Evolutionary conservation across 345 rosid species (phyloP).

Genomic region (Dipteronia dyeriana): DNA sequence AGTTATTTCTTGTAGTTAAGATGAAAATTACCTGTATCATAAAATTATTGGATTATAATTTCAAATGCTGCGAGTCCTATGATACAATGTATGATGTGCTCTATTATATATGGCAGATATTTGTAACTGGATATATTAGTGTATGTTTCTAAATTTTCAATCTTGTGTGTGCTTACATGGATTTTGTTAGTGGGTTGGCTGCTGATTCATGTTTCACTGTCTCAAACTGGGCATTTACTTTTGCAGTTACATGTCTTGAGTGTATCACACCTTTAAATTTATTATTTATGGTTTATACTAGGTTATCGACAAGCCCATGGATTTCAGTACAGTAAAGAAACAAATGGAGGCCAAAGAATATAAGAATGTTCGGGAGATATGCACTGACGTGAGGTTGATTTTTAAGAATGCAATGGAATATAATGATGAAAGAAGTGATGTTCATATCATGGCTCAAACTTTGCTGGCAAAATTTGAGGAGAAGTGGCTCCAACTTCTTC

Average conservation of each 20-base stretch:
- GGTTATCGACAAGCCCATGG: constrained; percentile 97
- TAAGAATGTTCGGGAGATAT: constrained; percentile 74
- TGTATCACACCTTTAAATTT: constrained; percentile 12
- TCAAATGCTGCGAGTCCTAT: neutral
- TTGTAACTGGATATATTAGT: neutral
- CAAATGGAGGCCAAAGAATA: constrained; percentile 91
- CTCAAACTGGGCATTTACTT: neutral
- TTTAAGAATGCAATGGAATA: constrained; percentile 97
- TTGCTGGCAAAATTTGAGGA: constrained; percentile 83
- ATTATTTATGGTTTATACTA: constrained; percentile 23
- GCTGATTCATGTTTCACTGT: constrained; percentile 1
- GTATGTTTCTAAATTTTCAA: constrained; percentile 3
- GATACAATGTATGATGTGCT: neutral
- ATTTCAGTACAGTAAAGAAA: constrained; percentile 78
- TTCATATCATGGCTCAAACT: constrained; percentile 79
- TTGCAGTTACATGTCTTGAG: neutral
- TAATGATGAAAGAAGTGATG: constrained; percentile 71
- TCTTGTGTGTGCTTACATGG: neutral
- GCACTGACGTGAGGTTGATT: constrained; percentile 77
- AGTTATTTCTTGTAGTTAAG: neutral
- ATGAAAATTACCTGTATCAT: neutral
- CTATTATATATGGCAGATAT: neutral
- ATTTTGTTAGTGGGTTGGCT: constrained; percentile 1
- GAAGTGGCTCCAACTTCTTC: constrained; percentile 77
- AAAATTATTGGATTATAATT: neutral